These are phyloP conservation scores for Botrytis medusae DNA, from an alignment of 2,329 filamentous ascomycete genomes.

Conservation along the genomic window DNA sequence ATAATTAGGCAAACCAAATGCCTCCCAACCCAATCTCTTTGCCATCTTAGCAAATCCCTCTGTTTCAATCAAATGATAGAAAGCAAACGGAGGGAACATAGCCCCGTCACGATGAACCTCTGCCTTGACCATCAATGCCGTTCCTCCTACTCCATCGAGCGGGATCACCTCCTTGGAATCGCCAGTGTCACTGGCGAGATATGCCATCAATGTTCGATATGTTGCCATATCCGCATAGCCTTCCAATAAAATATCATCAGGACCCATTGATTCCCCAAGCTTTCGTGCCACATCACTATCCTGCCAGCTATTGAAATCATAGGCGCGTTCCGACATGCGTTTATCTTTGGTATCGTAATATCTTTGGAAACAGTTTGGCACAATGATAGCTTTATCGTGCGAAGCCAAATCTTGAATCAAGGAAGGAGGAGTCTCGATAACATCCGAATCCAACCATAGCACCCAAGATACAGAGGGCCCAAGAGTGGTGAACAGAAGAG, in stretches of 20 bases:
- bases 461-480: conserved; percentile 93
- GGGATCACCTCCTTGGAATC: conserved; percentile 64
- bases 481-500: conserved; percentile 89
- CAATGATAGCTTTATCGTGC: conserved; percentile 87
- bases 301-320: conserved; percentile 98
- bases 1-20: conserved; percentile 92
- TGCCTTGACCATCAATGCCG: conserved; percentile 88
- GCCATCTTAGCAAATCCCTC: conserved; percentile 99
- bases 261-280: conserved; percentile 76
- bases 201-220: conserved; percentile 87
- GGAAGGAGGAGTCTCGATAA: conserved; percentile 79
- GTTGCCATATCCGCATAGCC: conserved; percentile 93
- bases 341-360: conserved; percentile 70
- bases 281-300: conserved; percentile 79
- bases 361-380: conserved; percentile 92
- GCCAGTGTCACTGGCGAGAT: conserved; percentile 62
- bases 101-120: conserved; percentile 96
- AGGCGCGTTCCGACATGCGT: conserved; percentile 73
- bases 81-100: conserved; percentile 96
- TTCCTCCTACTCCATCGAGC: conserved; percentile 91
- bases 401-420: conserved; percentile 89
- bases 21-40: conserved; percentile 78
- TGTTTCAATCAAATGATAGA: conserved; percentile 96
- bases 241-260: conserved; percentile 89
- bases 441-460: conserved; percentile 90